Evolutionary conservation across 352 stramenopile genomes (phyloP).

Genomic region (Pythium monospermum): DNA sequence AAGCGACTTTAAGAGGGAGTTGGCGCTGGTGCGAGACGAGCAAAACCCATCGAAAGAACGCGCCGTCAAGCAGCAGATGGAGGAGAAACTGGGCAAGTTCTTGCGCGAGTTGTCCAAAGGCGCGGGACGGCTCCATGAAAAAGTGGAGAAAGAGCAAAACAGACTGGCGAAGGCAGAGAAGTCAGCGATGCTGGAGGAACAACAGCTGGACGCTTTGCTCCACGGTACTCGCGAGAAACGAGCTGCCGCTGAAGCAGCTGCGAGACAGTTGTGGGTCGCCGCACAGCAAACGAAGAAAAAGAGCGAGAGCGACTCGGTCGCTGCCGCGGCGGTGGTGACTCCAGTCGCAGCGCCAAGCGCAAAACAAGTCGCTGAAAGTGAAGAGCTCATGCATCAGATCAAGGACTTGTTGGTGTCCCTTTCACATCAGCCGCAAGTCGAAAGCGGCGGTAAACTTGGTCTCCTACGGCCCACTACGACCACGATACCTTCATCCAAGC

Average conservation of each 20-base stretch:
- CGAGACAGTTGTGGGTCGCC: too few species aligned
- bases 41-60: slow-evolving; percentile 57
- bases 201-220: slow-evolving; percentile 5
- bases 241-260: too few species aligned
- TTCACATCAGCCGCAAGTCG: slow-evolving; percentile 19
- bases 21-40: slow-evolving; percentile 39
- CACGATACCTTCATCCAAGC: too few species aligned
- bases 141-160: slow-evolving; percentile 1
- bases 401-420: slow-evolving; percentile 44
- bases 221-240: too few species aligned
- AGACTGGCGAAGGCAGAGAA: slow-evolving; percentile 3
- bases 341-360: too few species aligned
- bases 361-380: too few species aligned
- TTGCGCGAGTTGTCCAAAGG: slow-evolving; percentile 7
- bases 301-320: too few species aligned
- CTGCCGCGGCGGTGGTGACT: too few species aligned
- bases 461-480: too few species aligned
- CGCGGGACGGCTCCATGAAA: slow-evolving; percentile 6
- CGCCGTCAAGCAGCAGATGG: slow-evolving; percentile 32
- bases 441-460: too few species aligned
- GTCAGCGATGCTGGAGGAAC: background rate
- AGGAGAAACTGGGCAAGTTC: slow-evolving; percentile 11
- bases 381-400: slow-evolving; percentile 52
- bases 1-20: slow-evolving; percentile 32
- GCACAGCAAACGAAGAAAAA: too few species aligned